phyloP scores from a whole-genome alignment of 352 stramenopile genomes.

The Paralagenidium karlingii region DNA sequence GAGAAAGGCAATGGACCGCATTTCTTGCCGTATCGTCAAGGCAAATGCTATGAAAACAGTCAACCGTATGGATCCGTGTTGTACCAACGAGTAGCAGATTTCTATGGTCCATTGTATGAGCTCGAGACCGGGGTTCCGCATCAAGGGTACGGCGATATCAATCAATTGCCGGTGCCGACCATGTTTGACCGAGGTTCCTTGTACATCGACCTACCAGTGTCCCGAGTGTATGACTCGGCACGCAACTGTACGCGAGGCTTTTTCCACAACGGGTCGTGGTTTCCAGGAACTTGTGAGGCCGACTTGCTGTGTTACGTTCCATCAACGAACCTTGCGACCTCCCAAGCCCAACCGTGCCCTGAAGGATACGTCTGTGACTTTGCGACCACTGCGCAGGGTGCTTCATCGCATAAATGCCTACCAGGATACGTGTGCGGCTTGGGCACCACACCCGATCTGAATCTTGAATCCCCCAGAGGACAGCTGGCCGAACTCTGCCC shows the following conservation, averaged over 20 bases:
- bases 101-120: slow-evolving; percentile 90
- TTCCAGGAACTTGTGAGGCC: slow-evolving; percentile 93
- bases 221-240: slow-evolving; percentile 63
- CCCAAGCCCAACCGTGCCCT: slow-evolving; percentile 85
- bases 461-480: slow-evolving; percentile 73
- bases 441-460: slow-evolving; percentile 89
- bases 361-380: slow-evolving; percentile 94
- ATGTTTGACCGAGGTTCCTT: slow-evolving; percentile 83
- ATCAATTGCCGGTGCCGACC: slow-evolving; percentile 54
- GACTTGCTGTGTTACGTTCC: slow-evolving; percentile 86
- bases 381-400: slow-evolving; percentile 70
- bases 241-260: slow-evolving; percentile 94
- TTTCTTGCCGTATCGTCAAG: slow-evolving; percentile 69
- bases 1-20: slow-evolving; percentile 84
- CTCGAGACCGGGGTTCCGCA: slow-evolving; percentile 84
- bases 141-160: slow-evolving; percentile 87
- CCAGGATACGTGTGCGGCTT: slow-evolving; percentile 91
- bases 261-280: slow-evolving; percentile 83
- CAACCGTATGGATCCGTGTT: slow-evolving; percentile 79
- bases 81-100: slow-evolving; percentile 91
- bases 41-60: slow-evolving; percentile 90
- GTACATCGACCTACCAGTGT: slow-evolving; percentile 75
- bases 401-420: slow-evolving; percentile 63
- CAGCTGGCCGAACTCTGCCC: slow-evolving; percentile 86
- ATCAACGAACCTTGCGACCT: background rate